phyloP scores from a whole-genome alignment of 2,329 filamentous ascomycete species.

The Amesomyces nigricolor region DNA sequence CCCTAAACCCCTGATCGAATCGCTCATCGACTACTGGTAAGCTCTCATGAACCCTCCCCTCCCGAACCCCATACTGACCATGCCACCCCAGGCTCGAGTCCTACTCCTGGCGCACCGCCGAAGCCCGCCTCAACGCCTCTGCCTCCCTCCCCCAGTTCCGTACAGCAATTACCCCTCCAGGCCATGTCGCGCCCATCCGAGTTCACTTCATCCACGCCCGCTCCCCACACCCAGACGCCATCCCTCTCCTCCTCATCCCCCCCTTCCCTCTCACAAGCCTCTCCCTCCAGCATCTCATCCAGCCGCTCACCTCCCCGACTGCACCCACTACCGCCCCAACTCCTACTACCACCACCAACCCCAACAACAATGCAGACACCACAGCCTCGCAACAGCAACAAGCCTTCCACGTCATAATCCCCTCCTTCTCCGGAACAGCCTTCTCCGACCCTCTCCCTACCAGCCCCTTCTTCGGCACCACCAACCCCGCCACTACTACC shows the following conservation, averaged over 20 bases:
- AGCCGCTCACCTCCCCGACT: too few species aligned
- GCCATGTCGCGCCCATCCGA: slow-evolving; percentile 33
- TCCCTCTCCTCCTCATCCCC: slow-evolving; percentile 60
- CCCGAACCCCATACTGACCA: slow-evolving; percentile 7
- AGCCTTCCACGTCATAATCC: slow-evolving; percentile 61
- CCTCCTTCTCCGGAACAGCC: slow-evolving; percentile 59
- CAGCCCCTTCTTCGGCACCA: too few species aligned
- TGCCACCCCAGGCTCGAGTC: slow-evolving; percentile 51
- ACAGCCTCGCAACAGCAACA: slow-evolving; percentile 34
- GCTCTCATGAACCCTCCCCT: too few species aligned
- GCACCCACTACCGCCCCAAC: too few species aligned
- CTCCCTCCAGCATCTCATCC: slow-evolving; percentile 34
- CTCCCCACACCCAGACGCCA: slow-evolving; percentile 45
- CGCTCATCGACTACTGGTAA: slow-evolving; percentile 54
- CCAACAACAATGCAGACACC: too few species aligned
- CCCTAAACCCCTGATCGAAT: slow-evolving; percentile 50
- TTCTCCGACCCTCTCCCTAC: slow-evolving; percentile 57
- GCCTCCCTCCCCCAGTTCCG: slow-evolving; percentile 57
- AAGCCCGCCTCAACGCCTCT: slow-evolving; percentile 50
- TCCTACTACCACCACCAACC: too few species aligned
- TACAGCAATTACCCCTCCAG: slow-evolving; percentile 43
- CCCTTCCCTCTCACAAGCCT: slow-evolving; percentile 58
- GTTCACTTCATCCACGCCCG: slow-evolving; percentile 61
- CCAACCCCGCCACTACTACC: too few species aligned
- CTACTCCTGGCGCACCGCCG: slow-evolving; percentile 59